Evolutionary conservation across 176 grass and related monocot species (phyloP).

Genomic region (Avena atlantica): DNA sequence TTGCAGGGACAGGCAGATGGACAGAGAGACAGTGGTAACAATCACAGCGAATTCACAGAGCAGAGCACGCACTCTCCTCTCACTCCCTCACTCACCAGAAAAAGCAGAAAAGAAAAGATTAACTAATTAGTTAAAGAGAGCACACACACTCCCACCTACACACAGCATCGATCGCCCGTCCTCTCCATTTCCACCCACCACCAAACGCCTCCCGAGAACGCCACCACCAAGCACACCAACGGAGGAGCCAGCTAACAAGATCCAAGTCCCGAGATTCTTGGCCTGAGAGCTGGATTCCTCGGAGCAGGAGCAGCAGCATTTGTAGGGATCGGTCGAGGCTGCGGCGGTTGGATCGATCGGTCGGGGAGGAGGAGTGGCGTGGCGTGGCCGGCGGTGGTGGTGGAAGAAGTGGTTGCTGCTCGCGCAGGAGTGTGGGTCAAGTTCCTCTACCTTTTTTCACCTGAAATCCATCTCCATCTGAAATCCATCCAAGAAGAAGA

Average conservation of each 20-base stretch:
- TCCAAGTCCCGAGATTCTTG: slow-evolving; percentile 32
- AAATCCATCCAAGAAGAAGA: neutral
- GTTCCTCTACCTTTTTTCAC: slow-evolving; percentile 22
- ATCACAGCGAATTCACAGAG: slow-evolving; percentile 28
- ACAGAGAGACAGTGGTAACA: slow-evolving; percentile 31
- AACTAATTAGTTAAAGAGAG: slow-evolving; percentile 31
- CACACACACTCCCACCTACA: slow-evolving; percentile 33
- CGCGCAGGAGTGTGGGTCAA: slow-evolving; percentile 49
- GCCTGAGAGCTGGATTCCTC: neutral
- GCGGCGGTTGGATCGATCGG: neutral
- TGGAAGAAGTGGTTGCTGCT: slow-evolving; percentile 42
- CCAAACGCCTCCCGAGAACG: slow-evolving; percentile 44
- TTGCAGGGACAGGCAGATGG: slow-evolving; percentile 42
- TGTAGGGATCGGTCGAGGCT: slow-evolving; percentile 39
- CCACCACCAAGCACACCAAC: neutral
- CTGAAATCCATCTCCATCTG: slow-evolving; percentile 38
- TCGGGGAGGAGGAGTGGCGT: neutral
- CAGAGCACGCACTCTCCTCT: slow-evolving; percentile 4
- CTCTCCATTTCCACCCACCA: slow-evolving; percentile 58
- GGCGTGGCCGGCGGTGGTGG: slow-evolving; percentile 29
- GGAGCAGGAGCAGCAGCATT: slow-evolving; percentile 49
- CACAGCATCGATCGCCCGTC: slow-evolving; percentile 31
- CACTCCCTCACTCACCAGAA: slow-evolving; percentile 35
- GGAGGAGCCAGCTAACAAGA: neutral
- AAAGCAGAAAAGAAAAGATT: slow-evolving; percentile 12